Base-by-base conservation (phyloP, 169 alveolate genomes). In the Amoebophrya sp. region DNA sequence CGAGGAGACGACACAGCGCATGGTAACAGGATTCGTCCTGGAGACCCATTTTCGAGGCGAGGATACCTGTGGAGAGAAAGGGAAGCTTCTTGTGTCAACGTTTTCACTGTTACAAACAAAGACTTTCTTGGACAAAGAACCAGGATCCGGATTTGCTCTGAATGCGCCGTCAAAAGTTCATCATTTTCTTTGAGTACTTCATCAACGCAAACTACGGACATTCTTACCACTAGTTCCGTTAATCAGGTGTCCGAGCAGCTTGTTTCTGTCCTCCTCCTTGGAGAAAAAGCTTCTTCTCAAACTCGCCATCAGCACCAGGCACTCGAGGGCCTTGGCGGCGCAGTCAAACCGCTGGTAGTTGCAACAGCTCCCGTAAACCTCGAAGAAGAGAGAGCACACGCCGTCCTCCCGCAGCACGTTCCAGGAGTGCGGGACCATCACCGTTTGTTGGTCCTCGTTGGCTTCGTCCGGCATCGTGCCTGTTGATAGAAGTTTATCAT, bases 371-470 rank as follows among this genome's bases (percentile, higher is more conserved):
- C 93, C 93, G 77, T 93, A 93, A 32, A 93, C 55, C 33, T 93
- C 94, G 93, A 93, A 93, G 90, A 93, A 93, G 38, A 93, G 89
- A 0, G 94, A 96, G 0, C 97, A 98, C 39, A 97, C 94, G 92
- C 94, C 94, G 55, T 97, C 98, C 89, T 96, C 97, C 66, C 97
- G 90, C 92, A 97, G 96, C 77, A 96, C 93, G 89, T 95, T 96
- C 98, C 98, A 97, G 89, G 96, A 94, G 90, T 97, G 98, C 25
- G 99, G 99, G 40, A 97, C 94, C 99, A 97, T 97, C 39, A 97
- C 98, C 0, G 99, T 97, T 92, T 95, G 95, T 95, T 97, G 98
- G 77, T 97, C 99, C 93, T 97, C 99, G 0, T 98, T 95, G 40
- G 98, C 96, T 92, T 97, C 99, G 93, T 97, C 99, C 0, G 98